Conservation (phyloP, 1,284 basidiomycete species). For the Hemileia vastatrix region DNA sequence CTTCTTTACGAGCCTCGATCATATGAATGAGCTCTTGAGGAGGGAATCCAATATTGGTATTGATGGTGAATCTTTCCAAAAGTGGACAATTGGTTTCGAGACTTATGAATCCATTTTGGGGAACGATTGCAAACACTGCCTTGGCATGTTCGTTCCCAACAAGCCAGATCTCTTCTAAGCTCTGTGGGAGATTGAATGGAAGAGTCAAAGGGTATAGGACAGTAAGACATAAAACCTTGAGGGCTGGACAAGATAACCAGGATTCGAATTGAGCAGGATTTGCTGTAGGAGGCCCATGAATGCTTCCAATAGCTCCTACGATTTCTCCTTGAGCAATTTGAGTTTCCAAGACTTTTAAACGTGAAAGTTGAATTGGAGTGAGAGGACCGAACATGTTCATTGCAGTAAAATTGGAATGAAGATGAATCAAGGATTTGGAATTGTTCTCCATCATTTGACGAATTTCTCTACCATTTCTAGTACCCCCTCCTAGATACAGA, state of each 20-base stretch:
- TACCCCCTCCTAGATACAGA: no score
- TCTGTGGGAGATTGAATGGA: no score
- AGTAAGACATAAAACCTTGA: not conserved
- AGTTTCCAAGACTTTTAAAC: not conserved
- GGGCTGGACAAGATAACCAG: not conserved
- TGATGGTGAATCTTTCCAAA: not conserved
- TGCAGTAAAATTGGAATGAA: not conserved
- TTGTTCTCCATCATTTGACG: not conserved
- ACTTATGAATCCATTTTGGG: not conserved
- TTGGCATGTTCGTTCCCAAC: not conserved
- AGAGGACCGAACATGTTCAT: not conserved
- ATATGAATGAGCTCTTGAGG: not conserved
- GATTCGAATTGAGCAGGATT: not conserved
- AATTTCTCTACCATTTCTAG: not conserved
- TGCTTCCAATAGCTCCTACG: not conserved
- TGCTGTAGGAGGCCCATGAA: not conserved
- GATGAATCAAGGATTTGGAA: not conserved
- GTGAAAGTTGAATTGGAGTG: not conserved
- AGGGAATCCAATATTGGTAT: not conserved
- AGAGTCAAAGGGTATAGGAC: no score
- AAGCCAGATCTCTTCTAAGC: no score
- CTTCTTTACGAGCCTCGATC: not conserved
- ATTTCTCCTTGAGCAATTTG: not conserved
- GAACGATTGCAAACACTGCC: not conserved
- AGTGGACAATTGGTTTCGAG: not conserved